Evolutionary conservation across 257 asterid genomes (phyloP).

Genomic region (Coffea eugenioides): DNA sequence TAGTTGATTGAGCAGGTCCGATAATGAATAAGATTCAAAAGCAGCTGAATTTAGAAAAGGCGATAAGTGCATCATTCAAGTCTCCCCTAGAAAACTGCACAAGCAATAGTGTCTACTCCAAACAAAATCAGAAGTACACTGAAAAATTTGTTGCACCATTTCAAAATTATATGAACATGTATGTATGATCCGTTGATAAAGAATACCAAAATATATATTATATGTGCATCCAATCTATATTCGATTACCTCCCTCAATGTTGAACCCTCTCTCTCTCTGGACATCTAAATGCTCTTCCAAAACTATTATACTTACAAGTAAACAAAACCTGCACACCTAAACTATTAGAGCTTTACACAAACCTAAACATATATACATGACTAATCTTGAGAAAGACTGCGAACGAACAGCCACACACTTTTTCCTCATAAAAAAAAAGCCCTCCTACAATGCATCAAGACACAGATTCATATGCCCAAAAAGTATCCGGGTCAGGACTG

Average conservation of each 20-base stretch:
- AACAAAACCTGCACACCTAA: constrained; percentile 39
- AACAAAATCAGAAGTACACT: neutral
- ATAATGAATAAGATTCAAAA: neutral
- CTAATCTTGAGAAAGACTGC: neutral
- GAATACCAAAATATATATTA: neutral
- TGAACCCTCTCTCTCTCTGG: neutral
- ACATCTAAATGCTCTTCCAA: neutral
- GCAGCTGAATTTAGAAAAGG: neutral
- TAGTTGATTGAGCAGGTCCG: neutral
- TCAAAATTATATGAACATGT: neutral
- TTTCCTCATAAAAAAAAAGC: neutral
- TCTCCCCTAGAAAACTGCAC: neutral
- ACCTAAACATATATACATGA: constrained; percentile 33
- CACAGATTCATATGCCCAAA: constrained; percentile 83
- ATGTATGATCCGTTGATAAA: neutral
- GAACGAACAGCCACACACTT: neutral
- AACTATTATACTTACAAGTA: constrained; percentile 16
- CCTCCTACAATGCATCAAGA: constrained; percentile 37
- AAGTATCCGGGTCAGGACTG: constrained; percentile 88
- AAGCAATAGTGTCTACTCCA: neutral
- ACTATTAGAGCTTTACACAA: constrained; percentile 43
- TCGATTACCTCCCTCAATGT: neutral
- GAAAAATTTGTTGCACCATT: neutral
- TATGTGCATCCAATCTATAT: neutral
- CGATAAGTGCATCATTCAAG: neutral